Conservation (phyloP, 257 asterid genomes). For the Nicotiana tabacum region DNA sequence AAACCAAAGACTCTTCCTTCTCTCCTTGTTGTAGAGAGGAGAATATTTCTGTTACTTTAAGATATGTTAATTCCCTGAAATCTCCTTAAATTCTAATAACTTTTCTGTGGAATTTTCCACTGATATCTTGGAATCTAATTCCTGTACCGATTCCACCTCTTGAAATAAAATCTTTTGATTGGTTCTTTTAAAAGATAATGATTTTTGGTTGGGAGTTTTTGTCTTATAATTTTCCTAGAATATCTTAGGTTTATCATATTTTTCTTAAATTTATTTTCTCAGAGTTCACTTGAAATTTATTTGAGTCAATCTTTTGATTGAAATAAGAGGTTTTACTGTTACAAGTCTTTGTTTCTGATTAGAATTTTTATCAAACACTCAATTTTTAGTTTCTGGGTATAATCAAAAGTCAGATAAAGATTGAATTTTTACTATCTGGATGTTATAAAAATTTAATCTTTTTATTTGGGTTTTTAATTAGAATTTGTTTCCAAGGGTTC, state of each 20-base stretch:
- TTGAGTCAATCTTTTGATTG: not conserved
- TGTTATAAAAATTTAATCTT: not conserved
- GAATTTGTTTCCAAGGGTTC: slow-evolving; percentile 15
- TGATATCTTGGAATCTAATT: not conserved
- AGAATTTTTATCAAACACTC: not conserved
- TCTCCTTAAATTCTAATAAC: too few relatives aligned
- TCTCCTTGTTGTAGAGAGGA: not conserved
- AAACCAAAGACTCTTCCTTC: not conserved
- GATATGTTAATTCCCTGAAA: too few relatives aligned
- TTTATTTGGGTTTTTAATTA: not conserved
- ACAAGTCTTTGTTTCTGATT: not conserved
- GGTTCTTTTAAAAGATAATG: too few relatives aligned
- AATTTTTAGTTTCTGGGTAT: not conserved
- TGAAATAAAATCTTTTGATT: not conserved
- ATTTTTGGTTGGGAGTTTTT: not conserved
- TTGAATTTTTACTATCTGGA: not conserved
- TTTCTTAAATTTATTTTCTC: not conserved
- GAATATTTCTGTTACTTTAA: not conserved
- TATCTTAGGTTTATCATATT: not conserved
- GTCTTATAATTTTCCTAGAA: not conserved
- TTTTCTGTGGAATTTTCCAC: not conserved
- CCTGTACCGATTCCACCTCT: not conserved
- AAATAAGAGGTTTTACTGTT: not conserved
- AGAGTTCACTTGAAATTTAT: not conserved
- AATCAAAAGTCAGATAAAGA: slow-evolving; percentile 3